Evolutionary conservation across 1,284 basidiomycete genomes (phyloP), one percentile per base, ranked within the genome.

Genomic region (Fomitopsis betulina): DNA sequence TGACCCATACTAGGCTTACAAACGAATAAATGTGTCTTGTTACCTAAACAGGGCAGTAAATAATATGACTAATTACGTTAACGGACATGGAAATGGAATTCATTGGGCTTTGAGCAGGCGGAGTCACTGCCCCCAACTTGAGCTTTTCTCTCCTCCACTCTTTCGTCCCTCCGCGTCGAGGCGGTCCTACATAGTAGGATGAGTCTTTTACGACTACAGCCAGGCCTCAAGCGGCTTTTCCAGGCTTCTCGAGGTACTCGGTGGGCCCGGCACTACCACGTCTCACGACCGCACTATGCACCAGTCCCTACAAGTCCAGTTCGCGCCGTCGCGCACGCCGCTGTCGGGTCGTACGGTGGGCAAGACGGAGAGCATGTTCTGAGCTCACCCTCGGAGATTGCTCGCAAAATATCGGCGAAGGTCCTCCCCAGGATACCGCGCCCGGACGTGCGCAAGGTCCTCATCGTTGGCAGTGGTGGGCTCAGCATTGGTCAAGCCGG

Each of bases 401-500:
- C 95, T 17, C 86, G 94, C 65, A 89, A 84, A 71, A 88, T 98
- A 60, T 96, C 93, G 10, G 93, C 94, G 21, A 92, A 89, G 68
- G 95, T 97, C 50, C 80, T 98, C 19, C 93, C 94, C 40, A 91
- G 92, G 68, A 79, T 95, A 37, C 86, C 89, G 39, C 85, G 90
- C 35, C 90, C 93, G 27, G 87, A 98, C 67, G 96, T 99, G 51
- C 89, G 91, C 73, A 97, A 96, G 72, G 97, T 99, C 53, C 83
- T 99, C 61, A 93, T 99, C 59, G 94, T 99, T 54, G 97, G 97
- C 63, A 93, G 90, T 63, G 97, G 97, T 69, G 97, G 97, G 62
- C 86, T 99, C 53, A 91, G 88, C 70, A 99, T 99, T 63, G 97
- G 97, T 47, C 97, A 99, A 75, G 97, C 97, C 5, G 97, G 97